Evolutionary conservation across 192 early-diverging fungal species (phyloP), one percentile per base, ranked within the genome.

Genomic region (Geosiphon pyriformis): DNA sequence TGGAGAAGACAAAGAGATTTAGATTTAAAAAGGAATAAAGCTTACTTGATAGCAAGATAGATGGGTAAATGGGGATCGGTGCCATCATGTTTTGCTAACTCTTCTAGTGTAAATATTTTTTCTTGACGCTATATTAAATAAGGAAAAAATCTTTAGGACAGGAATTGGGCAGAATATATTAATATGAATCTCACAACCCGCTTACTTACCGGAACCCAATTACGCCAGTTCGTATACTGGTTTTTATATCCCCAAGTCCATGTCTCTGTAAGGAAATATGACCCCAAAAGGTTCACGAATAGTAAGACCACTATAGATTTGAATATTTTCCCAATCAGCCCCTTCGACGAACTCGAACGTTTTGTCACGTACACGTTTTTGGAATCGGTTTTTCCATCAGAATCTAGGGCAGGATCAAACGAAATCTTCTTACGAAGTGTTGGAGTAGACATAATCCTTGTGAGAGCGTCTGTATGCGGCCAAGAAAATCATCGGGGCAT

Each of bases 81-180:
- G 15, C 97, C 97, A 70, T 99, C 94, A 70, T 92, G 94, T 65
- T 74, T 70, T 8, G 81, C 77, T 15, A 99, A 76, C 69, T 99
- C 87, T n/a, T 72, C 76, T 27, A 85, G 79, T 32, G 93, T 90
- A 51, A 97, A 85, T 3, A 86, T 76, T 6, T 74, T 65, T 65
- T 90, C 78, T 53, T 72, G 75, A 3, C 49, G 23, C 55, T 56
- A 63, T 17, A 12, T 31, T 27, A 26, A 2, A 22, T 15, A 30
- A 0, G 20, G 32, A 59, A 31, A 32, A 34, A 48, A 51, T n/a
- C n/a, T n/a, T n/a, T n/a, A n/a, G n/a, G n/a, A n/a, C n/a, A n/a
- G n/a, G n/a, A n/a, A n/a, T n/a, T n/a, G n/a, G n/a, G n/a, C n/a
- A n/a, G n/a, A n/a, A n/a, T n/a, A n/a, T n/a, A n/a, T n/a, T n/a